Conservation (phyloP, 2,329 filamentous ascomycete genomes). For the Colletotrichum endophyticum region DNA sequence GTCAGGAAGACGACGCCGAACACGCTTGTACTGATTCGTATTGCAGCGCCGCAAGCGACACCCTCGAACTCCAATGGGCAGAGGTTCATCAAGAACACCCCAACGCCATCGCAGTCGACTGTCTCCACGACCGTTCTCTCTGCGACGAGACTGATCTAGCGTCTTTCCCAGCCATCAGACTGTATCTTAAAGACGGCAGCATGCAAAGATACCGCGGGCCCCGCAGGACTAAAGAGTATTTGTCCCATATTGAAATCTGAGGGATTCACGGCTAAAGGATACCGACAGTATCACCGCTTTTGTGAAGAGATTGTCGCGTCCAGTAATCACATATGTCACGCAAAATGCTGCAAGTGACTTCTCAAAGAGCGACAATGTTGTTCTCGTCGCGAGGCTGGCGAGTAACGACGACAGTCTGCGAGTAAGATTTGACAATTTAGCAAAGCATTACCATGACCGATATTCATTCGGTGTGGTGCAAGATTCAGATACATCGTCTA, state of each 20-base stretch:
- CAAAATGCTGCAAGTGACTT: conserved; percentile 28
- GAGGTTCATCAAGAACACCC: not conserved
- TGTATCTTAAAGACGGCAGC: conserved; percentile 38
- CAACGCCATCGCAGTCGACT: conserved; percentile 38
- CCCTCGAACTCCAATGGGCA: conserved; percentile 22
- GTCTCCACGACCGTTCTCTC: conserved; percentile 33
- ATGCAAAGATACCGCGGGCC: conserved; percentile 47
- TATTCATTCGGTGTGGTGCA: conserved; percentile 40
- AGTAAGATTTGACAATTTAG: conserved; percentile 33
- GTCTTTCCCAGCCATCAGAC: conserved; percentile 51
- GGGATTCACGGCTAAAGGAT: not conserved
- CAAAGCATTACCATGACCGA: conserved; percentile 39
- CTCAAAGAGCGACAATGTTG: conserved; percentile 39
- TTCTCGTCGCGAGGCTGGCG: conserved; percentile 43
- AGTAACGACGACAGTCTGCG: conserved; percentile 29
- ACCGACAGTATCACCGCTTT: conserved; percentile 35
- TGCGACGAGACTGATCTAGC: conserved; percentile 45
- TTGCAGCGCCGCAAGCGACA: conserved; percentile 1
- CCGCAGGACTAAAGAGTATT: conserved; percentile 40
- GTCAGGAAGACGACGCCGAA: not conserved
- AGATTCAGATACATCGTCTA: not conserved
- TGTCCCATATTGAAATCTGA: too few relatives aligned
- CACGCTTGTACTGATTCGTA: not conserved
- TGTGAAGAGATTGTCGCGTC: conserved; percentile 29
- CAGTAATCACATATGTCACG: conserved; percentile 28